Evolutionary conservation across 768 basidiomycete species (phyloP), one percentile per base, ranked within the genome.

Genomic region (Gloeopeniophorella convolvens): DNA sequence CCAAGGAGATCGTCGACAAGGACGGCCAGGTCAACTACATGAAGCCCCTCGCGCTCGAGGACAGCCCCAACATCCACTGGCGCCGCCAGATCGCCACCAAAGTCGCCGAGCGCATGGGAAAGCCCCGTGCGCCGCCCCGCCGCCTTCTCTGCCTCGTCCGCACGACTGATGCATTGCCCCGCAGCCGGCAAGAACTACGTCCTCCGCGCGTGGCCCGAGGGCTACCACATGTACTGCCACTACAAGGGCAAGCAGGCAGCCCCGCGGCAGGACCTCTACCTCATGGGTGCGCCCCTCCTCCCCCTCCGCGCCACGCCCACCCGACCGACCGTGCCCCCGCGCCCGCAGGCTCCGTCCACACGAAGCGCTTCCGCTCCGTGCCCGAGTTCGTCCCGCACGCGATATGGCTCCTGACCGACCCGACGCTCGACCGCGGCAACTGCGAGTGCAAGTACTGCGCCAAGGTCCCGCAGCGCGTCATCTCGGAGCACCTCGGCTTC

Each of bases 371-470:
- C 65, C 84, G 90, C 35, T 90, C 89, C 11, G 70, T 81, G n/a
- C 83, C 84, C 41, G 90, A 93, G 62, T 89, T 92, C 63, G 76
- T 85, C 40, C 88, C 89, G 4, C 90, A 93, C 59, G 85, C 85
- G 2, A 70, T 81, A 50, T 92, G 89, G 89, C 75, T 92, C 9
- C 71, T 82, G 63, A 69, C 70, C 6, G 82, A 86, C 51, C 60
- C 68, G 0, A 69, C 69, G 2, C 61, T 74, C 51, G 63, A 74
- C 52, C 72, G 72, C 37, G 60, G 63, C 3, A 74, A 74, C 35
- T 91, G 88, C 60, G 66, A 67, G 27, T 91, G 88, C 69, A 89
- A 88, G 62, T 90, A 90, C 58, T 90, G 87, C 62, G 68, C 76
- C 34, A 83, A 82, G 59, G 72, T 78, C 54, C 69, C 81, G 0